Percentiles rank a stretch among this genome's conserved stretches.
These are phyloP conservation scores for Carnegiea gigantea DNA, from an alignment of 179 eudicot genomes.

Conservation along the genomic window DNA sequence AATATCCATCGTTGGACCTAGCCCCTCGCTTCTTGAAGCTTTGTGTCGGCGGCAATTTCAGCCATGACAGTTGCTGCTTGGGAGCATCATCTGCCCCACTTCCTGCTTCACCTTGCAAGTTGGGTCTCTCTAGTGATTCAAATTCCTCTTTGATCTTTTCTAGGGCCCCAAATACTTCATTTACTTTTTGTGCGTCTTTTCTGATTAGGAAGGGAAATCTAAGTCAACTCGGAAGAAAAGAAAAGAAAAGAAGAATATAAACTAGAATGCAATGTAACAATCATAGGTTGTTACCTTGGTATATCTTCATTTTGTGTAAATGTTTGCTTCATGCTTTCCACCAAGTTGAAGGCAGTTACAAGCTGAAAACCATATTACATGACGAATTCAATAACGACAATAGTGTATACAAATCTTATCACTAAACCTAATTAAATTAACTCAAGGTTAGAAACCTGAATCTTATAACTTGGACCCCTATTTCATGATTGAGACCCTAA, in stretches of 20 bases:
- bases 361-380: slow-evolving; percentile 33
- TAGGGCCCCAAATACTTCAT: neutral
- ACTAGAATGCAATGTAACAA: neutral
- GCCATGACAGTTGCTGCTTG: slow-evolving; percentile 7
- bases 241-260: too few relatives aligned
- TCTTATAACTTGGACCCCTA: too few relatives aligned
- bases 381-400: too few relatives aligned
- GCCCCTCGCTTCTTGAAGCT: neutral
- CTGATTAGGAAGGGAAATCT: neutral
- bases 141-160: neutral
- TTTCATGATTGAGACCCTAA: too few relatives aligned
- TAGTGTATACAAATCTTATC: neutral
- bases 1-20: neutral
- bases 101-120: neutral
- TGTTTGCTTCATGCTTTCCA: slow-evolving; percentile 54
- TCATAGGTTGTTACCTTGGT: slow-evolving; percentile 35
- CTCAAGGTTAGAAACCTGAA: too few relatives aligned
- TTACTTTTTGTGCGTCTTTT: neutral
- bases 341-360: slow-evolving; percentile 45
- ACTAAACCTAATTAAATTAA: too few relatives aligned
- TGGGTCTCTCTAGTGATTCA: neutral
- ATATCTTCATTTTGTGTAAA: slow-evolving; percentile 27
- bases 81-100: neutral
- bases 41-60: neutral
- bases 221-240: neutral